Evolutionary conservation across 2,329 filamentous ascomycete species (phyloP), one percentile per base, ranked within the genome.

Genomic region (Trichoderma endophyticum): DNA sequence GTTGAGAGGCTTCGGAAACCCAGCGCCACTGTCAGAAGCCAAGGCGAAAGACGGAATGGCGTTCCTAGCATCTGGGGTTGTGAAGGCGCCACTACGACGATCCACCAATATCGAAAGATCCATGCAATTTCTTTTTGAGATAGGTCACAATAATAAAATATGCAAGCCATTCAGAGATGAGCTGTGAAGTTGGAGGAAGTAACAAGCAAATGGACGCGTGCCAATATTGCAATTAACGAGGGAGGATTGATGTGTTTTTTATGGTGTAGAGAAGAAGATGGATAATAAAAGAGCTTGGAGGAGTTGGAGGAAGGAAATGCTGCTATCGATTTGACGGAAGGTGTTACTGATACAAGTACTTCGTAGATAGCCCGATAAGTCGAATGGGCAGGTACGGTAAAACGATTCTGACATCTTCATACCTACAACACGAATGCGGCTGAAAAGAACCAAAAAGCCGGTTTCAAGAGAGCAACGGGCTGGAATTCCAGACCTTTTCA

Each of bases 1-100:
- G 59, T 66, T 43, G 60, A 71, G 70, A 74, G 74, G 74, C 73
- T 73, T 74, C 74, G 73, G 74, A 74, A 72, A 71, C 66, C 64
- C 68, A 67, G 68, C 73, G 72, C 74, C 74, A 74, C 72, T 57
- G 68, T 71, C 70, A 72, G 72, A 66, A 73, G 72, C 71, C 74
- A 75, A 74, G 71, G 68, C 67, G 39, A 65, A 59, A 26, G 63
- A 51, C 67, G 71, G 48, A 72, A 72, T 65, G 71, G 71, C 71
- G 71, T 71, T 30, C 56, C 67, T 72, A 60, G 60, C 30, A 72
- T 71, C 71, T 70, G 71, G 71, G 71, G 71, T 70, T 70, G 32
- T 30, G n/a, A 28, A 72, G 71, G 18, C 71, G 71, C 71, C 71
- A 65, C 71, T 51, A 26, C 60, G 71, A 51, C 60, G 71, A 72